phyloP scores from a whole-genome alignment of 495 filamentous ascomycete species.

The Hypoxylon trugodes region DNA sequence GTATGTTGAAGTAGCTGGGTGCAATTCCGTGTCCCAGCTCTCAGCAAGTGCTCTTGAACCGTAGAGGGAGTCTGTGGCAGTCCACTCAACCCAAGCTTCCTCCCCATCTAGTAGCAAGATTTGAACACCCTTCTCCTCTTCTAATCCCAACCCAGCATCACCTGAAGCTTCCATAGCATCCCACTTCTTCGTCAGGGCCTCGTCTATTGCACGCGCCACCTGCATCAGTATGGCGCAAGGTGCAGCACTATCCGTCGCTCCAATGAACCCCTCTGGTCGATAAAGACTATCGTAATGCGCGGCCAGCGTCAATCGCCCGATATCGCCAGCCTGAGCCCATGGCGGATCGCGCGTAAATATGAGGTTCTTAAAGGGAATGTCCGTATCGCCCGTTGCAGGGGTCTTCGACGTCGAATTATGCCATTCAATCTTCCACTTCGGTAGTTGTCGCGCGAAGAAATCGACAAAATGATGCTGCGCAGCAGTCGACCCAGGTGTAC shows the following conservation, averaged over 20 bases:
- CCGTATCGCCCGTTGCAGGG: slow-evolving; percentile 67
- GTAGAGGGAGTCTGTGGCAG: slow-evolving; percentile 78
- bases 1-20: slow-evolving; percentile 75
- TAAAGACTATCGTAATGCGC: slow-evolving; percentile 91
- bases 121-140: slow-evolving; percentile 73
- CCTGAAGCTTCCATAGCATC: slow-evolving; percentile 47
- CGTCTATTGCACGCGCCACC: slow-evolving; percentile 53
- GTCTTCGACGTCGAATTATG: slow-evolving; percentile 85
- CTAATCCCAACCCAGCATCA: slow-evolving; percentile 43
- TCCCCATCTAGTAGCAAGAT: slow-evolving; percentile 89
- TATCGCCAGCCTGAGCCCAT: slow-evolving; percentile 72
- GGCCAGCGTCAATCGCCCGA: slow-evolving; percentile 79
- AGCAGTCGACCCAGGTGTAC: slow-evolving; percentile 71
- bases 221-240: slow-evolving; percentile 91
- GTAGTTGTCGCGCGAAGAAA: slow-evolving; percentile 76
- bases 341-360: slow-evolving; percentile 85
- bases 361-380: slow-evolving; percentile 83
- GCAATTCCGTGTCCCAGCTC: slow-evolving; percentile 73
- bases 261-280: slow-evolving; percentile 80
- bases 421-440: slow-evolving; percentile 78
- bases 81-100: slow-evolving; percentile 84
- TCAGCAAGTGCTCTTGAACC: slow-evolving; percentile 80
- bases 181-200: slow-evolving; percentile 50
- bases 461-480: slow-evolving; percentile 79
- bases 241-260: slow-evolving; percentile 87